These are phyloP conservation scores for Bipolaris gigantea DNA, from an alignment of 2,329 filamentous ascomycete species.

Conservation along the genomic window DNA sequence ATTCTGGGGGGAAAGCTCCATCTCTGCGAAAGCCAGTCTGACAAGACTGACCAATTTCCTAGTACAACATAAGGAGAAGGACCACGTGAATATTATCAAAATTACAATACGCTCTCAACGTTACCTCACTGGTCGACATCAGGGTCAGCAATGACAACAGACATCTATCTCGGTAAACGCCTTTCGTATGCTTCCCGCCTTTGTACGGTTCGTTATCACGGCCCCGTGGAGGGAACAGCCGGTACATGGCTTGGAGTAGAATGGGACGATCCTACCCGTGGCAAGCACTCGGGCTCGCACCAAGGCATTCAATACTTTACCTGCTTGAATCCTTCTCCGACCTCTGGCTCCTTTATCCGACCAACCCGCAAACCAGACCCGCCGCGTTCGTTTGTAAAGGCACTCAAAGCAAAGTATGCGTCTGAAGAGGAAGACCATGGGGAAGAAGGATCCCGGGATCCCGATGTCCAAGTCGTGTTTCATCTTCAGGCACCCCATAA, in stretches of 20 bases:
- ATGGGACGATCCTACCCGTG: constrained; percentile 86
- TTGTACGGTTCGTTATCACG: constrained; percentile 85
- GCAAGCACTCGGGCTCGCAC: constrained; percentile 88
- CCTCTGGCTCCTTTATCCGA: constrained; percentile 83
- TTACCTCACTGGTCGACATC: background rate
- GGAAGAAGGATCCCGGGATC: constrained; percentile 36
- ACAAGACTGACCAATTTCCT: background rate
- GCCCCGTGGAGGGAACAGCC: constrained; percentile 72
- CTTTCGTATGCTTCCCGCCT: constrained; percentile 75
- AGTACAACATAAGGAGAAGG: background rate
- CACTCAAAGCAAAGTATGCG: constrained; percentile 82
- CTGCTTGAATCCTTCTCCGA: constrained; percentile 62
- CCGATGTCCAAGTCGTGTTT: constrained; percentile 36
- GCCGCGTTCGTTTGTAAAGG: constrained; percentile 74
- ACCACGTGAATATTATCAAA: background rate
- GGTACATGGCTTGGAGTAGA: constrained; percentile 91
- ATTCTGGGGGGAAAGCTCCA: background rate
- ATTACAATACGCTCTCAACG: background rate
- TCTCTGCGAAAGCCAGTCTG: background rate
- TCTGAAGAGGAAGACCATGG: constrained; percentile 40
- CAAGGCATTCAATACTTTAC: constrained; percentile 61
- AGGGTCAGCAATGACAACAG: constrained; percentile 29
- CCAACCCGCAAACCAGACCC: constrained; percentile 70
- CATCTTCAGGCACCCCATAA: constrained; percentile 22
- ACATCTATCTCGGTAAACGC: constrained; percentile 67